Base-by-base conservation (phyloP, 2,329 filamentous ascomycete genomes). In the Didymosphaeria variabile region DNA sequence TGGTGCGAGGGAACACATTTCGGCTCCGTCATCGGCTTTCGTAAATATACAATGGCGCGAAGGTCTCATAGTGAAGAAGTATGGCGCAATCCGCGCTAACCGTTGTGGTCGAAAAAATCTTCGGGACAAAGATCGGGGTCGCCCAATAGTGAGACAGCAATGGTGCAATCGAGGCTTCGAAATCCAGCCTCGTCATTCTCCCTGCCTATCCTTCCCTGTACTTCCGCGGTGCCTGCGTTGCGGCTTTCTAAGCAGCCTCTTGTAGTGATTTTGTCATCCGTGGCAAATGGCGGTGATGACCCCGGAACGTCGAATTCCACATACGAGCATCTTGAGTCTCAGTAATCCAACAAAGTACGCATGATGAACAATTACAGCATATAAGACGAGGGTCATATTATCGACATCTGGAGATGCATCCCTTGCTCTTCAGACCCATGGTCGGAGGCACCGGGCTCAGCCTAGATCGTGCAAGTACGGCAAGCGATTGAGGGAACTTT, bases 61-160 rank as follows among this genome's bases (percentile, higher is more conserved):
- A 57, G 60, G 59, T 61, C 53, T 57, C 57, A 59, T 59, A 57
- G 34, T 59, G n/a, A 29, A 57, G 47, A 19, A 57, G 53, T 62
- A 62, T 62, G 60, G 60, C 60, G 60, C 60, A 62, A 62, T 62
- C 60, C 60, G 53, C 60, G 60, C 60, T 59, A 62, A 57, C 57
- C 57, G 9, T 54, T 53, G 52, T 57, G 23, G 54, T 59, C 32
- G 55, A 44, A 62, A 62, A 59, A 55, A 26, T 59, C 57, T 57
- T 62, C 49, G 32, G 56, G 19, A 62, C 60, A 62, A 62, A 57
- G 60, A 34, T 54, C 31, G 29, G n/a, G 34, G 44, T 58, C 26
- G 29, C 52, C 57, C 56, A 62, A 57, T 62, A 62, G 53, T 59
- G 29, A 59, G 54, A 57, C 40, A 26, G 46, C 57, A 32, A 31